phyloP scores from a whole-genome alignment of 805 yeast species.

The Candida jianshihensis region DNA sequence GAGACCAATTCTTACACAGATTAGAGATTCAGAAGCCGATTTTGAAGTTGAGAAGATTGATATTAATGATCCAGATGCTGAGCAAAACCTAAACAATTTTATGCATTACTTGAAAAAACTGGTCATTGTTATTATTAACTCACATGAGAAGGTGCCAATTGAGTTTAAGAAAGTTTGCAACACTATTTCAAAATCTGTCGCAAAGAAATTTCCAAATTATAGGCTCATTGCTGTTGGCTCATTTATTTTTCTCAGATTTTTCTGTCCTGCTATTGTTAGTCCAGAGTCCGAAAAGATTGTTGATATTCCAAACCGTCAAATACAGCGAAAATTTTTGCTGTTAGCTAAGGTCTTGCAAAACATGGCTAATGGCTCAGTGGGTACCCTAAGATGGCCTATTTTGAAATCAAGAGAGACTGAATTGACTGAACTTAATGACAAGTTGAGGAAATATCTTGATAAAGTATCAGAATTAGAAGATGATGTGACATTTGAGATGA shows the following conservation, averaged over 20 bases:
- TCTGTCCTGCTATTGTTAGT: conserved; percentile 85
- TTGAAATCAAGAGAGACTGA: conserved; percentile 36
- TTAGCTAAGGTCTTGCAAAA: conserved; percentile 80
- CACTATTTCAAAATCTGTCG: conserved; percentile 51
- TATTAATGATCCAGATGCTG: conserved; percentile 31
- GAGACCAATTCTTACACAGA: conserved; percentile 47
- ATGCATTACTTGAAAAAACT: conserved; percentile 48
- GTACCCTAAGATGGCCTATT: conserved; percentile 58
- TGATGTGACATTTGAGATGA: conserved; percentile 16
- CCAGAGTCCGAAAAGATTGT: conserved; percentile 53
- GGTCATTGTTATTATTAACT: conserved; percentile 51
- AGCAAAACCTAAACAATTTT: conserved; percentile 38
- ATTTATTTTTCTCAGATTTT: conserved; percentile 70
- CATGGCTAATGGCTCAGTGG: conserved; percentile 76
- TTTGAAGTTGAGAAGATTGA: conserved; percentile 60
- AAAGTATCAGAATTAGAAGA: conserved; percentile 24
- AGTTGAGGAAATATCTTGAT: conserved; percentile 35
- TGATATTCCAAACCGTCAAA: conserved; percentile 31
- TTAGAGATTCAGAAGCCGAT: conserved; percentile 41
- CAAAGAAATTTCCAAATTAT: conserved; percentile 58
- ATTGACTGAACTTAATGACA: conserved; percentile 30
- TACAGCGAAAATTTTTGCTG: conserved; percentile 63
- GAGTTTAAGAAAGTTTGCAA: conserved; percentile 69
- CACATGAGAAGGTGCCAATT: conserved; percentile 54
- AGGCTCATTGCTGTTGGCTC: conserved; percentile 75